Percentiles rank a stretch among this genome's conserved stretches.
Conservation (phyloP, 148 eudicot genomes). For the Drosera capensis region DNA sequence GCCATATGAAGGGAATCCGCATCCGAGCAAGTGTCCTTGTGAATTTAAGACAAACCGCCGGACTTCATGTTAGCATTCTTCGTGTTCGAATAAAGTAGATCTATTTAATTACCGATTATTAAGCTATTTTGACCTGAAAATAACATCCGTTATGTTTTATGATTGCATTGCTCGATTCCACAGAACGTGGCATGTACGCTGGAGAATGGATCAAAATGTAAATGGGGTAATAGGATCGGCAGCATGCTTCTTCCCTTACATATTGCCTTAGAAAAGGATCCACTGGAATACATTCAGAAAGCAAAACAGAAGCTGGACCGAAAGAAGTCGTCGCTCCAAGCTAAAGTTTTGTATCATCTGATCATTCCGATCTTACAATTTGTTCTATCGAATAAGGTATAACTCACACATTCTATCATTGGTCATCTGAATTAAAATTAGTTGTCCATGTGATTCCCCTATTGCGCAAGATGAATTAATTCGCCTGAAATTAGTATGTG, state of each 20-base stretch:
- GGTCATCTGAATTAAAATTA: conserved; percentile 7
- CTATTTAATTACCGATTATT: not conserved
- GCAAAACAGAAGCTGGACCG: conserved; percentile 42
- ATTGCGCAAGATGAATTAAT: no score
- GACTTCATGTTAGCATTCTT: conserved; percentile 29
- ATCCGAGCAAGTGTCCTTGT: conserved; percentile 34
- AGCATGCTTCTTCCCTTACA: conserved; percentile 38
- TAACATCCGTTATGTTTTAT: no score
- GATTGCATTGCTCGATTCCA: not conserved
- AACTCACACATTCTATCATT: not conserved
- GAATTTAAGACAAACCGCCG: conserved; percentile 39
- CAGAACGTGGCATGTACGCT: conserved; percentile 45
- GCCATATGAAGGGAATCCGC: conserved; percentile 25
- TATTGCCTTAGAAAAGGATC: conserved; percentile 33
- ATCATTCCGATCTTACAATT: conserved; percentile 12
- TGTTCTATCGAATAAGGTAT: conserved; percentile 24
- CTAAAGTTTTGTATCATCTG: conserved; percentile 11
- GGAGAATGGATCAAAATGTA: conserved; percentile 25
- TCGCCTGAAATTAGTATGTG: no score
- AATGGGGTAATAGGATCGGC: conserved; percentile 53
- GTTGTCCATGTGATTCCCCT: conserved; percentile 30
- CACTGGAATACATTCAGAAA: conserved; percentile 31
- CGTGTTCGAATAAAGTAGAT: not conserved
- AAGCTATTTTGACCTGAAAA: not conserved
- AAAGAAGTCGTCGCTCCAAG: conserved; percentile 54